These are phyloP conservation scores for Cladophialophora carrionii DNA, from an alignment of 2,329 filamentous ascomycete species.

Conservation along the genomic window DNA sequence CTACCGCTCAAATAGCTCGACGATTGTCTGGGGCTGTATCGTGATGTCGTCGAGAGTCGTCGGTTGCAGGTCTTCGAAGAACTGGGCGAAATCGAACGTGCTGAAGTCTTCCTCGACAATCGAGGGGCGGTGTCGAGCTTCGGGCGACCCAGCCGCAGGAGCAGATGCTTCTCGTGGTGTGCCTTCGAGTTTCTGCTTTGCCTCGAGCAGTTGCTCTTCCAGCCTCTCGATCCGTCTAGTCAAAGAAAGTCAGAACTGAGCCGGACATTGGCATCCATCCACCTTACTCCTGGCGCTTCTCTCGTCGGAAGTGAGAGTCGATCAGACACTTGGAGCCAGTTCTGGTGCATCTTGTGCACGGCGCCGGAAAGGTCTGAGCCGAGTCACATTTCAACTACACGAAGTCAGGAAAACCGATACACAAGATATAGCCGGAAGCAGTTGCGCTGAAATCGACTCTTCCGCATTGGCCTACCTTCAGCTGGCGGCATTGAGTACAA, in stretches of 20 bases:
- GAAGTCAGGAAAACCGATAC: not conserved
- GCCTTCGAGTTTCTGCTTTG: conserved; percentile 17
- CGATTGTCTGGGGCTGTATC: conserved; percentile 10
- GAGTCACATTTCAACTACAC: conserved; percentile 18
- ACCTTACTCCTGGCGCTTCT: conserved; percentile 21
- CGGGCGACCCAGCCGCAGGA: not conserved
- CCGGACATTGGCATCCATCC: not conserved
- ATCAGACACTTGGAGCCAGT: conserved; percentile 16
- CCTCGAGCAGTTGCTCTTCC: conserved; percentile 15
- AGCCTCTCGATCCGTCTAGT: conserved; percentile 14
- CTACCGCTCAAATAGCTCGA: conserved; percentile 19
- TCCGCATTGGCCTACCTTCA: conserved; percentile 14
- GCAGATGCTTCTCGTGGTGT: conserved; percentile 3
- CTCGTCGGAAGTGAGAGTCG: conserved; percentile 17
- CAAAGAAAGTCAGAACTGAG: conserved; percentile 1
- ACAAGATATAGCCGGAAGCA: not conserved
- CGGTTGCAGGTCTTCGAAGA: conserved; percentile 10
- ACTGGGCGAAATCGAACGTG: conserved; percentile 12
- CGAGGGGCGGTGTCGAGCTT: not conserved
- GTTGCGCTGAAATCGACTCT: not conserved
- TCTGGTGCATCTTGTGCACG: conserved; percentile 10
- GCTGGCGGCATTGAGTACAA: conserved; percentile 17
- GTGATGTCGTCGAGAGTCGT: conserved; percentile 12
- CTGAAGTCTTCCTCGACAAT: conserved; percentile 16
- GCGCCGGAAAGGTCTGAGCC: conserved; percentile 14